Base-by-base conservation (phyloP, 495 filamentous ascomycete genomes). In the Tetracladium setigerum region DNA sequence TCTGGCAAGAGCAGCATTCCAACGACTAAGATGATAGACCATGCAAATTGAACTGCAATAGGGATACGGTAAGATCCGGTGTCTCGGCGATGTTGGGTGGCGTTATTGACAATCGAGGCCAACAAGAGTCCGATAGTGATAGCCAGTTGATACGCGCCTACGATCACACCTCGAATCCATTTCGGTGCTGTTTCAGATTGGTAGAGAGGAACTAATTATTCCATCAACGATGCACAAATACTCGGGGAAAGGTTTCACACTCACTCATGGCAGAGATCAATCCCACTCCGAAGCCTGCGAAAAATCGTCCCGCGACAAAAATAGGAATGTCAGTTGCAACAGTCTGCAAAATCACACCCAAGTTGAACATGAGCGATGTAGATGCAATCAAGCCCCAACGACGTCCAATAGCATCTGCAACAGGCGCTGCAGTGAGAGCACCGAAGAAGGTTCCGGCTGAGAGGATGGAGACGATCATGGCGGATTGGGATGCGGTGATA, bases 361-460 rank as follows among this genome's bases (percentile, higher is more conserved):
- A 60, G 50, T 70, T 79, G 65, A 94, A 94, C 32, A 95, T 76
- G 19, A 71, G 52, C 24, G 65, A 71, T 27, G 22, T 27, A 7
- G 84, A 75, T 14, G 68, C 52, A 48, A 92, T 81, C 53, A 95
- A 73, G 27, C 69, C 82, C 36, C 76, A 57, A 16, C 84, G 77
- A 57, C 89, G 84, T 54, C 89, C 89, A 11, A 92, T 68, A 30
- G 66, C 59, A 59, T 95, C 89, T 35, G 78, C 86, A 14, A 86
- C 32, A 10, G 70, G 4, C 77, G 82, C 13, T 22, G 87, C 86
- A n/a, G 61, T 59, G 7, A 95, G 73, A 34, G 89, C 81, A 15
- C 77, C 89, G 56, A 92, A 86, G 70, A 94, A 94, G 7, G 89
- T 95, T 38, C 89, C 89, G 5, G 84, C 87, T 1, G 88, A 95